Base-by-base conservation (phyloP, 2,329 filamentous ascomycete genomes). In the Colletotrichum shisoi region DNA sequence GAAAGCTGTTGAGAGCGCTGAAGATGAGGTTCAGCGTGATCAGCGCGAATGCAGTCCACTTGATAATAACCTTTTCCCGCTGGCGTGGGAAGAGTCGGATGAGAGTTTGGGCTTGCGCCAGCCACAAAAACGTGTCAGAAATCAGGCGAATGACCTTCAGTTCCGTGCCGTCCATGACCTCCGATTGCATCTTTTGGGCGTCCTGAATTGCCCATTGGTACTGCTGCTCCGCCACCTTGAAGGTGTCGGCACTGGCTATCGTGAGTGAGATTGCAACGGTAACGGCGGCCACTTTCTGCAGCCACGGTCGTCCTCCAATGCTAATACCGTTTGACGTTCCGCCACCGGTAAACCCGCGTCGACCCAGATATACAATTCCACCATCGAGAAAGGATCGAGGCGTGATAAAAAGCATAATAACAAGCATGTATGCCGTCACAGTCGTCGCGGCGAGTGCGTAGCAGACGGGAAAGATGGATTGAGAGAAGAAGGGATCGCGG, bases 31-130 rank as follows among this genome's bases (percentile, higher is more conserved):
- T 94, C 67, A 97, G 85, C 0, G 93, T 87, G 74, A 99, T 97
- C 64, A 99, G 86, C 3, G 91, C 93, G 75, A 98, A 97, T 1
- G 94, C 95, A 17, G 94, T 93, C 94, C 94, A 99, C 80, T 98
- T 98, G 80, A 99, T 99, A 71, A 98, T 92, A 59, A 98, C 89
- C 80, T 98, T 98, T 79, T 99, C 95, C 74, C 96, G 92, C 75
- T 98, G 94, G 40, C 95, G 92, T 8, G 95, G 95, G 72, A 99
- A 99, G 1, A 99, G 84, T 60, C 95, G 91, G 72, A 98, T 98
- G 65, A 99, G 80, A 0, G 95, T 99, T 80, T 99, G 95, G 1
- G 96, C 94, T 79, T 99, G 95, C 1, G 95, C 95, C 45, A 99
- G 87, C 94, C 95, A 98, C 37, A 99, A 84, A 77, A 98, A 98